Evolutionary conservation across 768 basidiomycete genomes (phyloP), one percentile per base, ranked within the genome.

Genomic region (Strobilomyces dryophilus): DNA sequence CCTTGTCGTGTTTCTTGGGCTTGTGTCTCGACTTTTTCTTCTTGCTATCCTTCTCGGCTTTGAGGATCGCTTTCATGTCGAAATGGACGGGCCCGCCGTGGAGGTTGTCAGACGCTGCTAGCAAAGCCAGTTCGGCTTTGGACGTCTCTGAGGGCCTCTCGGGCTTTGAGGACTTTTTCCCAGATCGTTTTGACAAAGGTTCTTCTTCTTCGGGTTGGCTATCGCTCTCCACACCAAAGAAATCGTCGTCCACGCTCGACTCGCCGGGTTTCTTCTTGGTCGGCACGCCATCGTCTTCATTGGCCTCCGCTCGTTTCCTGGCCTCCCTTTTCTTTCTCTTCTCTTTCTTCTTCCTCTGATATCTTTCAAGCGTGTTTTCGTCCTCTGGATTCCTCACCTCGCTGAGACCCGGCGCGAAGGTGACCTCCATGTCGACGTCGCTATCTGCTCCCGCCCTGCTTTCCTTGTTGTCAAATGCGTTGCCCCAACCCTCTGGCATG

Each of bases 351-450:
- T 94, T 94, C 57, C 88, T 75, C 69, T 90, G 86, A 70, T 99
- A 99, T 62, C 73, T 84, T 64, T 95, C 92, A 32, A 98, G 70
- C 2, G 92, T 90, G 5, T 89, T 98, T 74, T 95, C 87, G n/a
- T 90, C 81, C 47, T 77, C 76, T 15, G 74, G 75, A 18, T 67
- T 74, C 59, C 76, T 79, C 56, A 69, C 66, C 45, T 76, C 80
- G 52, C 76, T 84, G 36, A 98, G 73, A 5, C 86, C 95, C 2
- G 97, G 92, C 15, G 81, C 85, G 69, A 99, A 98, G 0, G 95
- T 98, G 63, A 99, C 88, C 72, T 98, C 87, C 89, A 99, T 89
- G 52, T 94, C 92, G 9, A 85, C 79, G 59, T 86, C 83, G 41
- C 70, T 47, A 4, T 54, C 73, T 18, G 66, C 50, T 18, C 34